phyloP scores from a whole-genome alignment of 768 basidiomycete species.

The Amanita muscaria region DNA sequence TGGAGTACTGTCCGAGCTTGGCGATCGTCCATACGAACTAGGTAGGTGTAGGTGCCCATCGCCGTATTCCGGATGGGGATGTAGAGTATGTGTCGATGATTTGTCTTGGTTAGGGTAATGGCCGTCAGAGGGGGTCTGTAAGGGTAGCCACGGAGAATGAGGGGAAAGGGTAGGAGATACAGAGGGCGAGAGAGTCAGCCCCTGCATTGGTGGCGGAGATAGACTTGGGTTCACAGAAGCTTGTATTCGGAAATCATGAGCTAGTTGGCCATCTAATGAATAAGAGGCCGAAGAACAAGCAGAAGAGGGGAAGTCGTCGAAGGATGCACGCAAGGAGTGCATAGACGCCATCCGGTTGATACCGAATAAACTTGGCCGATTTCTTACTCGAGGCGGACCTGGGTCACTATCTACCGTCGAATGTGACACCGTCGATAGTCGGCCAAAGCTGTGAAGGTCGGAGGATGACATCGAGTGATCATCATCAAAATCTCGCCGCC shows the following conservation, averaged over 20 bases:
- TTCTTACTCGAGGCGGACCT: conserved; percentile 60
- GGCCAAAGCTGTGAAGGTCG: conserved; percentile 67
- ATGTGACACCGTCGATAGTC: conserved; percentile 73
- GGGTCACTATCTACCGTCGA: conserved; percentile 84
- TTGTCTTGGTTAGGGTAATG: conserved; percentile 27
- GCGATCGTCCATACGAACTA: conserved; percentile 49
- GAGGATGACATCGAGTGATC: conserved; percentile 89
- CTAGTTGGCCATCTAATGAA: conserved; percentile 66
- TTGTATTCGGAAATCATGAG: conserved; percentile 64
- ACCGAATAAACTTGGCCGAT: conserved; percentile 51
- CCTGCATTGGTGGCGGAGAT: conserved; percentile 72
- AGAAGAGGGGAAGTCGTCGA: conserved; percentile 65
- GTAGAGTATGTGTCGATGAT: conserved; percentile 28
- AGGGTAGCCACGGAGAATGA: conserved; percentile 46
- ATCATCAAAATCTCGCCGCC: conserved; percentile 79
- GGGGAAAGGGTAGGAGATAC: conserved; percentile 39
- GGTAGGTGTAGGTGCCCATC: conserved; percentile 31
- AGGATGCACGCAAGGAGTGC: conserved; percentile 66
- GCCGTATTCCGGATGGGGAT: conserved; percentile 21
- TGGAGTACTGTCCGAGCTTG: conserved; percentile 51
- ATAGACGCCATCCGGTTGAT: conserved; percentile 72
- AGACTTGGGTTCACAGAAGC: conserved; percentile 61
- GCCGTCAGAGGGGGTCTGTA: conserved; percentile 33
- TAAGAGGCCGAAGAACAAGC: conserved; percentile 75
- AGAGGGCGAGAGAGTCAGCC: conserved; percentile 62